phyloP scores from a whole-genome alignment of 2,329 filamentous ascomycete genomes.

The Diaporthe batatas region DNA sequence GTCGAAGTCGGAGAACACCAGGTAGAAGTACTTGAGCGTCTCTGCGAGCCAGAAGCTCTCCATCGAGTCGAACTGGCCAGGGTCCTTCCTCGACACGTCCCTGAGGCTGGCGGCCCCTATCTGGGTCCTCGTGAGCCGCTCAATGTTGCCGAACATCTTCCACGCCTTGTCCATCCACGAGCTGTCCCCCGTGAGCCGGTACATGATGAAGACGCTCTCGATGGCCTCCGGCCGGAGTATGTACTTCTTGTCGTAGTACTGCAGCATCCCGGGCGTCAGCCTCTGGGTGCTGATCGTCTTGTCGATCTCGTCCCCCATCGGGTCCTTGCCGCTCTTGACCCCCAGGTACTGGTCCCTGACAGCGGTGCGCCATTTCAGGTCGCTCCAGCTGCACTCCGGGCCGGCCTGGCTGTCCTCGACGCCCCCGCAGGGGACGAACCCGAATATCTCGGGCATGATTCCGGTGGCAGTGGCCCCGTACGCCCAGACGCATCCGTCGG shows the following conservation, averaged over 20 bases:
- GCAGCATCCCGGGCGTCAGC: slow-evolving; percentile 63
- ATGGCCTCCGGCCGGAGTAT: slow-evolving; percentile 83
- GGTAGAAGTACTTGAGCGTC: slow-evolving; percentile 76
- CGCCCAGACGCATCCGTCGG: slow-evolving; percentile 74
- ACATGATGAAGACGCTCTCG: slow-evolving; percentile 84
- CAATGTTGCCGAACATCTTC: slow-evolving; percentile 78
- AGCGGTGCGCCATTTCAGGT: slow-evolving; percentile 46
- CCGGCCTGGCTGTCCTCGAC: slow-evolving; percentile 44
- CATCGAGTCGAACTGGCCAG: slow-evolving; percentile 70
- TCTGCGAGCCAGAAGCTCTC: slow-evolving; percentile 82
- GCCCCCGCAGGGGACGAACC: slow-evolving; percentile 56
- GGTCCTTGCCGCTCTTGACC: slow-evolving; percentile 26
- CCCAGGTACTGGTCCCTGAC: slow-evolving; percentile 37
- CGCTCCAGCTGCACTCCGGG: slow-evolving; percentile 45
- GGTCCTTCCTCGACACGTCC: slow-evolving; percentile 68
- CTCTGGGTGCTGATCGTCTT: slow-evolving; percentile 36
- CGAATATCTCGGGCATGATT: slow-evolving; percentile 73
- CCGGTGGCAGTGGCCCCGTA: slow-evolving; percentile 70
- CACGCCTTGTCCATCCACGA: slow-evolving; percentile 78
- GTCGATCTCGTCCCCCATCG: slow-evolving; percentile 26
- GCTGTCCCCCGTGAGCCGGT: slow-evolving; percentile 76
- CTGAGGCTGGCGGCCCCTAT: slow-evolving; percentile 75
- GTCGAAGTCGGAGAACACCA: slow-evolving; percentile 71
- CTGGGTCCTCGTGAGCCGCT: slow-evolving; percentile 70
- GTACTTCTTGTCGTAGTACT: slow-evolving; percentile 69